Evolutionary conservation across 805 yeast species (phyloP).

Genomic region (Kuraishia capsulata): DNA sequence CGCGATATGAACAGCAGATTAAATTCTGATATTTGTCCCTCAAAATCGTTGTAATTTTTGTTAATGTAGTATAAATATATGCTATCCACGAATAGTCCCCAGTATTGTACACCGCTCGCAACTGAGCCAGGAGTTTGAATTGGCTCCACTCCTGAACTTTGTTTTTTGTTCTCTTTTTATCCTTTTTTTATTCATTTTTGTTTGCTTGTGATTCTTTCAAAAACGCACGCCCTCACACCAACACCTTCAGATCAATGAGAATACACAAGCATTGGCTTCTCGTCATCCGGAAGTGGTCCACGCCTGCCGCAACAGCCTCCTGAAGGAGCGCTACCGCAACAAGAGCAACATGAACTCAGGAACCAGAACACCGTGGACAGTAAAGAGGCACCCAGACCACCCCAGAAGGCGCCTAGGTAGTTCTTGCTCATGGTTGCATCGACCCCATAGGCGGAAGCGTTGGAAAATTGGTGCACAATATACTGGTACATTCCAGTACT

Average conservation of each 20-base stretch:
- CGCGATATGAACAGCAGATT: too few species aligned
- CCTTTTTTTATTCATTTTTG: too few species aligned
- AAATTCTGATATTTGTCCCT: too few species aligned
- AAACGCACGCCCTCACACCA: too few species aligned
- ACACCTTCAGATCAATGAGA: not conserved
- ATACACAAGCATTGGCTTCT: conserved; percentile 3
- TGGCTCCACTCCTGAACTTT: too few species aligned
- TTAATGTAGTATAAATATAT: too few species aligned
- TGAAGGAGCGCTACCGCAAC: not conserved
- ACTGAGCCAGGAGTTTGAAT: too few species aligned
- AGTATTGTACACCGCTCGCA: too few species aligned
- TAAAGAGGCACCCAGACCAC: conserved; percentile 11
- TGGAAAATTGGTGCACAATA: conserved; percentile 42
- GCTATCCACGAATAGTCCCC: too few species aligned
- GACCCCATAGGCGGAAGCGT: conserved; percentile 44
- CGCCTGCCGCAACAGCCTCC: not conserved
- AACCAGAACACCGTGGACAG: conserved; percentile 9
- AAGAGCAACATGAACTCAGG: conserved; percentile 4
- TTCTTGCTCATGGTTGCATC: conserved; percentile 29
- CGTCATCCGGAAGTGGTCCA: not conserved
- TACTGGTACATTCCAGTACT: conserved; percentile 54
- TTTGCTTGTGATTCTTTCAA: too few species aligned
- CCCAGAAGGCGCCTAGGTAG: conserved; percentile 17
- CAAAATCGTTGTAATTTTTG: too few species aligned
- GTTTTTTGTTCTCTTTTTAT: too few species aligned